A percentile compares a stretch with the other conserved stretches of the same genome.
Evolutionary conservation across 805 yeast species (phyloP).

Genomic region (Candida nanaspora): DNA sequence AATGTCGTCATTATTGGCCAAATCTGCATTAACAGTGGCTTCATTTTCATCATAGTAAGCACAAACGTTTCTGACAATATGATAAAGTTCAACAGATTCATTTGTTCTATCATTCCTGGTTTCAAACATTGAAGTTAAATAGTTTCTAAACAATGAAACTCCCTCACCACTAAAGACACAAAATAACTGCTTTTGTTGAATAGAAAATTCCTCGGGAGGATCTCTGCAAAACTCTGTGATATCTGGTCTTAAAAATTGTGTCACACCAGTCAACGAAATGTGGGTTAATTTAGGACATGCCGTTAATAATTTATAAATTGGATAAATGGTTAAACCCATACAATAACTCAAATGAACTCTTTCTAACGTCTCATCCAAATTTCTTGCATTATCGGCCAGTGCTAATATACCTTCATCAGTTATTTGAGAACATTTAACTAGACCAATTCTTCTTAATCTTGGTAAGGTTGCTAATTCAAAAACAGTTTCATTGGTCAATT

Average conservation of each 20-base stretch:
- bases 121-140: slow-evolving; percentile 37
- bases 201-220: slow-evolving; percentile 88
- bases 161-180: slow-evolving; percentile 94
- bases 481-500: slow-evolving; percentile 77
- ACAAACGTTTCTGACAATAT: slow-evolving; percentile 21
- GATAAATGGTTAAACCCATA: slow-evolving; percentile 67
- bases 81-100: slow-evolving; percentile 24
- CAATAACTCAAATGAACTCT: slow-evolving; percentile 93
- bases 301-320: slow-evolving; percentile 66
- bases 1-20: not conserved
- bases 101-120: slow-evolving; percentile 17
- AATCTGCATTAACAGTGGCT: not conserved
- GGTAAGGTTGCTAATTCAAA: slow-evolving; percentile 71
- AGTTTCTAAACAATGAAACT: slow-evolving; percentile 66
- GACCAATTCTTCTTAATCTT: slow-evolving; percentile 80
- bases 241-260: slow-evolving; percentile 82
- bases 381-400: slow-evolving; percentile 46
- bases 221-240: slow-evolving; percentile 82
- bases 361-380: slow-evolving; percentile 72
- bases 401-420: slow-evolving; percentile 77
- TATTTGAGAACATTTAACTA: slow-evolving; percentile 84
- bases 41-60: not conserved
- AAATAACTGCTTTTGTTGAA: slow-evolving; percentile 74
- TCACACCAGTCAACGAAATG: slow-evolving; percentile 84
- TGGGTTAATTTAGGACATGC: slow-evolving; percentile 86